Evolutionary conservation across 257 asterid species (phyloP), one percentile per base, ranked within the genome.

Genomic region (Euphrasia confusa): DNA sequence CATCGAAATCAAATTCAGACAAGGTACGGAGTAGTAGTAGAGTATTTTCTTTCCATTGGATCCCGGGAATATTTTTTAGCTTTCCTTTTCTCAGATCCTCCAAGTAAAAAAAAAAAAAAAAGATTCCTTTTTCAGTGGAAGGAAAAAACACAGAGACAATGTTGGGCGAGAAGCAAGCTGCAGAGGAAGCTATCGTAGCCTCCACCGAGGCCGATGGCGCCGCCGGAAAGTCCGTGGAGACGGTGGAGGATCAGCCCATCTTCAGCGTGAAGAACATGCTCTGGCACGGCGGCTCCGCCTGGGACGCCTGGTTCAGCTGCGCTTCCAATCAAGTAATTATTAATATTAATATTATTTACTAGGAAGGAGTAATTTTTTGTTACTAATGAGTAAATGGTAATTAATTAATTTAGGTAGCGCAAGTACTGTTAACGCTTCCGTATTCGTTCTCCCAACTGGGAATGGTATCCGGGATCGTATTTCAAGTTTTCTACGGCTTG

Each of bases 281-380:
- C 49, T 92, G 99, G 99, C 99, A 92, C 68, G 99, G 99, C 18
- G 99, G 99, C 76, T 92, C 99, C 27, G 85, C 85, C 71, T 92
- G 87, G 87, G 99, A 92, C 64, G 99, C 99, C 63, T 92, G 97
- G 98, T 92, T 92, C 75, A 92, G 98, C 49, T 92, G 97, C 48
- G 82, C 98, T 62, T 92, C 98, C 24, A 92, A 92, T 70, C 99
- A 92, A 80, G 98, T 48, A 48, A 4, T 2, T 24, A n/a, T 13
- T 7, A 47, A 0, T 11, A 10, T 13, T 45, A 13, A 1, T 13
- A 45, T 45, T 47, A 47, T 21, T 21, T 21, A 21, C 24, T 21
- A 21, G 24, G 24, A 21, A 21, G n/a, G n/a, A 21, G 24, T 21
- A 21, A 21, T 21, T 21, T 21, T 21, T 21, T 21, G 24, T 21